Percentiles rank a stretch among this genome's conserved stretches.
phyloP scores from a whole-genome alignment of 306 rosid species.

The Rosa lucieae region DNA sequence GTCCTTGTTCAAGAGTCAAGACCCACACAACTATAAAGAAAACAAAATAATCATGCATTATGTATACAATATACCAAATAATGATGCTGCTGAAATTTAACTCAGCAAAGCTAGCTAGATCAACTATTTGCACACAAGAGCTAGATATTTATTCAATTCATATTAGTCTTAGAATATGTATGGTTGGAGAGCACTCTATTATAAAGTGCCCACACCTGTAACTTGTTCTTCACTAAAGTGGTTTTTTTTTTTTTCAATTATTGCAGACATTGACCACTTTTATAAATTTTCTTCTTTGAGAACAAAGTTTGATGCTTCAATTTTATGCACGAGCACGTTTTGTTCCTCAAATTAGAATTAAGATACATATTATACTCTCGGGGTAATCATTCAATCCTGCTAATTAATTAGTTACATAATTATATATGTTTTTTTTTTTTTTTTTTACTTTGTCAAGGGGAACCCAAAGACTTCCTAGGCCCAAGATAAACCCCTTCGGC shows the following conservation, averaged over 20 bases:
- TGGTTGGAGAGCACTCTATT: slow-evolving; percentile 17
- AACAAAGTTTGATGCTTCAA: background rate
- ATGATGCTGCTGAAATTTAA: background rate
- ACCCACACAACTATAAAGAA: background rate
- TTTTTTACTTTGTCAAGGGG: no score
- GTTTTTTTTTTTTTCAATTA: background rate
- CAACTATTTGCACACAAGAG: background rate
- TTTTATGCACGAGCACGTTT: background rate
- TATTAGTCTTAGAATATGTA: background rate
- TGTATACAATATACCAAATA: background rate
- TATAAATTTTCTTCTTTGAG: background rate
- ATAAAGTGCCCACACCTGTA: background rate
- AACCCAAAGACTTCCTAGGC: no score
- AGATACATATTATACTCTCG: background rate
- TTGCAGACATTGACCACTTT: slow-evolving; percentile 10
- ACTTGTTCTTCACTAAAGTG: slow-evolving; percentile 5
- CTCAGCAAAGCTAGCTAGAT: background rate
- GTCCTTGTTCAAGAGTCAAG: background rate
- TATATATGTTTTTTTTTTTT: background rate
- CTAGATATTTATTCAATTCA: background rate
- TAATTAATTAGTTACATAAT: background rate
- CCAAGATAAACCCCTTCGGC: no score
- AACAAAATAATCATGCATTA: background rate
- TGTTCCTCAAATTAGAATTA: background rate
- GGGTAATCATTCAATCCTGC: background rate